A percentile compares a stretch with the other conserved stretches of the same genome.
phyloP scores from a whole-genome alignment of 306 rosid species.

The Trifolium fragiferum region DNA sequence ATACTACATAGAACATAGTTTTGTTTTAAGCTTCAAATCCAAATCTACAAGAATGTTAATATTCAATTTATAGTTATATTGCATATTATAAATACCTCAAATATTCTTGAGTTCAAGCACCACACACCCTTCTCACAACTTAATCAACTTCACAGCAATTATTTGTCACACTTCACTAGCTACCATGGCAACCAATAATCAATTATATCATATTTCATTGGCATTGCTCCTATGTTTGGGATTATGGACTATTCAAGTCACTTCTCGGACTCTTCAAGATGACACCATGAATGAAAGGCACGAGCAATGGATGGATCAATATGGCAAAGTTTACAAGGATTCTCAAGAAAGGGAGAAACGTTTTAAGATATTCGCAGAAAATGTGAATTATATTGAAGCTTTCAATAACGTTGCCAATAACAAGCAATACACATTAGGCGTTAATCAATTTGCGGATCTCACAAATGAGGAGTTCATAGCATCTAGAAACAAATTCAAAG shows the following conservation, averaged over 20 bases:
- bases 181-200: background rate
- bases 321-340: background rate
- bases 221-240: background rate
- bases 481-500: constrained; percentile 4
- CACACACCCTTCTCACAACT: background rate
- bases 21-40: background rate
- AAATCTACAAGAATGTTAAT: too few species aligned
- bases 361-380: background rate
- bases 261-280: background rate
- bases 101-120: background rate
- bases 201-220: background rate
- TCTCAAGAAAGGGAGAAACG: background rate
- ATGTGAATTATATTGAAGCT: background rate
- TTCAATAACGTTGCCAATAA: background rate
- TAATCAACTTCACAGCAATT: background rate
- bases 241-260: background rate
- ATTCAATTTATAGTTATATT: background rate
- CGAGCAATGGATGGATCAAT: background rate
- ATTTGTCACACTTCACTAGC: background rate
- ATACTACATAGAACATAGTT: background rate
- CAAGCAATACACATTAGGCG: background rate
- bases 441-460: constrained; percentile 6
- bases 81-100: background rate
- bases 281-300: background rate
- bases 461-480: background rate